Conservation (phyloP, 495 filamentous ascomycete genomes). For the Aspergillus ellipticus region DNA sequence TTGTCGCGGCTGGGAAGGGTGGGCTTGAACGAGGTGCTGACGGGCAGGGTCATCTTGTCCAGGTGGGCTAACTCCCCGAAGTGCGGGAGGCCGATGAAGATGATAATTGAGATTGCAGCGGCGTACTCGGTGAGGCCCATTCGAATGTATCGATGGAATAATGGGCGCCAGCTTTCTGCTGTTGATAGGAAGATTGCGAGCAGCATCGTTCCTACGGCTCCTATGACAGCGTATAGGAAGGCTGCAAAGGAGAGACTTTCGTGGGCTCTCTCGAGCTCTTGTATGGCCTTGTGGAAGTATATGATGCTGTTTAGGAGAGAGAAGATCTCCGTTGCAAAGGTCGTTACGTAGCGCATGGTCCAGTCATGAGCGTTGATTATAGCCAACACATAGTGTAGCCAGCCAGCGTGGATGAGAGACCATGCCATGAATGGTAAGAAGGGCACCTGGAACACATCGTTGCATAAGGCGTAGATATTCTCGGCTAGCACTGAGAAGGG, state of each 20-base stretch:
- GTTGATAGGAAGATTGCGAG: constrained; percentile 63
- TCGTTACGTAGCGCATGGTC: constrained; percentile 76
- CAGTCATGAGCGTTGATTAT: constrained; percentile 72
- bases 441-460: constrained; percentile 54
- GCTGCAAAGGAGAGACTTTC: constrained; percentile 58
- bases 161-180: constrained; percentile 59
- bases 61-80: constrained; percentile 59
- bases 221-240: constrained; percentile 68
- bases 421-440: constrained; percentile 74
- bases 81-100: constrained; percentile 64
- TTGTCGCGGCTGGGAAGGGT: constrained; percentile 51
- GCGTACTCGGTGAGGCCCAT: constrained; percentile 66
- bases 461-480: constrained; percentile 62
- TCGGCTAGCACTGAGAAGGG: constrained; percentile 72
- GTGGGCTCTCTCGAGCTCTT: constrained; percentile 63
- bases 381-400: constrained; percentile 68
- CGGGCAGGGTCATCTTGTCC: constrained; percentile 59
- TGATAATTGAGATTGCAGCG: constrained; percentile 66
- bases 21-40: constrained; percentile 56
- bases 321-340: constrained; percentile 68
- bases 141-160: constrained; percentile 64
- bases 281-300: constrained; percentile 71
- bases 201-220: constrained; percentile 65
- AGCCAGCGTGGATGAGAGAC: constrained; percentile 65
- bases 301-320: constrained; percentile 69